Percentiles rank a stretch among this genome's conserved stretches.
Evolutionary conservation across 805 yeast species (phyloP).

Genomic region (Vanderwaltozyma polyspora): DNA sequence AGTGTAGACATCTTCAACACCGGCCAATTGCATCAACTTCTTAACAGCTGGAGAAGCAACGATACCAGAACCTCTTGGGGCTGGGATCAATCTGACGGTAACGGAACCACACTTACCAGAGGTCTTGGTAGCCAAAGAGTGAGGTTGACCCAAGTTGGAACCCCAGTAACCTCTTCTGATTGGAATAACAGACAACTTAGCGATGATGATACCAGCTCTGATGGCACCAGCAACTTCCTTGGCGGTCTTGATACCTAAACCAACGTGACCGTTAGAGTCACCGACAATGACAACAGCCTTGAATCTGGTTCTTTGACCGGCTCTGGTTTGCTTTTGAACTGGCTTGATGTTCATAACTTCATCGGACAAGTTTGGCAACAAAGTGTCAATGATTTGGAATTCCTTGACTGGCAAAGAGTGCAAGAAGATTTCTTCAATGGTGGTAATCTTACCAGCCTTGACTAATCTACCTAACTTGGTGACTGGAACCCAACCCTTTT

Average conservation of each 20-base stretch:
- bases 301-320: constrained; percentile 99
- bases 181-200: constrained; percentile 97
- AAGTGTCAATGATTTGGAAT: constrained; percentile 94
- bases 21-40: constrained; percentile 97
- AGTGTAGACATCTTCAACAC: constrained; percentile 99
- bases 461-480: constrained; percentile 99
- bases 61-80: constrained; percentile 99
- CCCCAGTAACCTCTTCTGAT: constrained; percentile 99
- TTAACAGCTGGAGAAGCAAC: constrained; percentile 99
- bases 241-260: constrained; percentile 99
- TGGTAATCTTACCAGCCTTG: constrained; percentile 93
- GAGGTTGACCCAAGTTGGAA: constrained; percentile 98
- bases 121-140: constrained; percentile 94
- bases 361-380: constrained; percentile 91
- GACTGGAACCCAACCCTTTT: constrained; percentile 99
- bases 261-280: constrained; percentile 99
- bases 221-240: constrained; percentile 99
- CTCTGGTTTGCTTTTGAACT: constrained; percentile 99
- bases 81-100: constrained; percentile 96
- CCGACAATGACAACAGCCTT: constrained; percentile 99
- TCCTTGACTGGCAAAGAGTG: constrained; percentile 99
- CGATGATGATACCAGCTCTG: constrained; percentile 98
- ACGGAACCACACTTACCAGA: constrained; percentile 99
- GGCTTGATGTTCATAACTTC: constrained; percentile 99
- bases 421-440: constrained; percentile 96